These are phyloP conservation scores for Pestalotiopsis sp. DNA, from an alignment of 2,329 filamentous ascomycete genomes.

Conservation along the genomic window DNA sequence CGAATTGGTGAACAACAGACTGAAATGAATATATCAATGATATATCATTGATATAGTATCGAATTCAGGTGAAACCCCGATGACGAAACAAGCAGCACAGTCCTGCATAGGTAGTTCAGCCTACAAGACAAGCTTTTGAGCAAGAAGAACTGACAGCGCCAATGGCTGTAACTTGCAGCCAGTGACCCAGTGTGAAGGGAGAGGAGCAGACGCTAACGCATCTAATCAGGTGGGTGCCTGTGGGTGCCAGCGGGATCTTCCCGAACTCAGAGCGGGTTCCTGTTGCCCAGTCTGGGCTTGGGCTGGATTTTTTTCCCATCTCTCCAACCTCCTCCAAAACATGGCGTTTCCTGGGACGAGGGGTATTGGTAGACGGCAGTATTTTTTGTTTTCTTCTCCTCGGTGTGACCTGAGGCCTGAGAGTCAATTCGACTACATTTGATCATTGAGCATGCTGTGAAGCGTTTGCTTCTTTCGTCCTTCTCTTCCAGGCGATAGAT, in stretches of 20 bases:
- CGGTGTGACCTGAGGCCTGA: neutral
- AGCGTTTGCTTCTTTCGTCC: neutral
- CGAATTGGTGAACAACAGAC: too few relatives aligned
- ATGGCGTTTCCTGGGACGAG: neutral
- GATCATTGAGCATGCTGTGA: neutral
- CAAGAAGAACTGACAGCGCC: neutral
- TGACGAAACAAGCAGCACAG: too few relatives aligned
- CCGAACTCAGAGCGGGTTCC: neutral
- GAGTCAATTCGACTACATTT: neutral
- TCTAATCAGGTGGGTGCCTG: too few relatives aligned
- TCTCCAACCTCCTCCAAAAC: neutral
- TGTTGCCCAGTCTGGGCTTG: neutral
- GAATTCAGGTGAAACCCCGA: too few relatives aligned
- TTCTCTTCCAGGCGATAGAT: neutral
- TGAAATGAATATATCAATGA: too few relatives aligned
- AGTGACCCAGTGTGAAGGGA: too few relatives aligned
- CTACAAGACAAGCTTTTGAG: neutral
- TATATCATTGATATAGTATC: too few relatives aligned
- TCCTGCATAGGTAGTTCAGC: neutral
- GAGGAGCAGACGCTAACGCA: too few relatives aligned
- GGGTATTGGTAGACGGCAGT: neutral
- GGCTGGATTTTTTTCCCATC: neutral
- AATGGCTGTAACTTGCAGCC: neutral
- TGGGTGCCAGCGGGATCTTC: neutral
- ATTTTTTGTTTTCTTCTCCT: neutral